Evolutionary conservation across 345 rosid genomes (phyloP), one percentile per base, ranked within the genome.

Genomic region (Anastatica hierochuntica): DNA sequence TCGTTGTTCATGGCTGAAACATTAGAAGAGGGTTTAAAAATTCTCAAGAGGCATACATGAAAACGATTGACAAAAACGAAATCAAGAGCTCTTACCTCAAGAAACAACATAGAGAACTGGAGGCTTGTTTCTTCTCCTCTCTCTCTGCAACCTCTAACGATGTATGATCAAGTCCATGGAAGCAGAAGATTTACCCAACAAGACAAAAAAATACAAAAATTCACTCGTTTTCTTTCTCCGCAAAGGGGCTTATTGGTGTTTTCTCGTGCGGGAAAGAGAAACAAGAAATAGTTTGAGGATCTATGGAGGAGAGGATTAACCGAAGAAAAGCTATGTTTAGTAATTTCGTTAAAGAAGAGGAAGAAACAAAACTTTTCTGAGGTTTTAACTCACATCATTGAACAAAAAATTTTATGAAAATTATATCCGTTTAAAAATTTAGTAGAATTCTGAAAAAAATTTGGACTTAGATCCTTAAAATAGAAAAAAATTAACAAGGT

Each of bases 31-130:
- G n/a, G n/a, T n/a, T n/a, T n/a, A n/a, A n/a, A n/a, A n/a, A n/a
- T n/a, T n/a, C n/a, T n/a, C n/a, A n/a, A n/a, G n/a, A n/a, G n/a
- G n/a, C n/a, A n/a, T n/a, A n/a, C n/a, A n/a, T n/a, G n/a, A n/a
- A n/a, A n/a, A n/a, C n/a, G n/a, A n/a, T n/a, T n/a, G n/a, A n/a
- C n/a, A n/a, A n/a, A n/a, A n/a, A n/a, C n/a, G n/a, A n/a, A n/a
- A n/a, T n/a, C n/a, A n/a, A n/a, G n/a, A n/a, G n/a, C n/a, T n/a
- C 27, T 24, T 24, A 24, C 27, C 27, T 24, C 27, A 24, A 57
- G 66, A 67, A 74, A 76, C 77, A 74, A 72, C 63, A 73, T 68
- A 75, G 74, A 69, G 61, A 64, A 68, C 66, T 64, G 54, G 72
- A 49, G 56, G 38, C 58, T 47, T 43, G 62, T 66, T 62, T 70